phyloP scores from a whole-genome alignment of 805 yeast species.

The Candida orba region DNA sequence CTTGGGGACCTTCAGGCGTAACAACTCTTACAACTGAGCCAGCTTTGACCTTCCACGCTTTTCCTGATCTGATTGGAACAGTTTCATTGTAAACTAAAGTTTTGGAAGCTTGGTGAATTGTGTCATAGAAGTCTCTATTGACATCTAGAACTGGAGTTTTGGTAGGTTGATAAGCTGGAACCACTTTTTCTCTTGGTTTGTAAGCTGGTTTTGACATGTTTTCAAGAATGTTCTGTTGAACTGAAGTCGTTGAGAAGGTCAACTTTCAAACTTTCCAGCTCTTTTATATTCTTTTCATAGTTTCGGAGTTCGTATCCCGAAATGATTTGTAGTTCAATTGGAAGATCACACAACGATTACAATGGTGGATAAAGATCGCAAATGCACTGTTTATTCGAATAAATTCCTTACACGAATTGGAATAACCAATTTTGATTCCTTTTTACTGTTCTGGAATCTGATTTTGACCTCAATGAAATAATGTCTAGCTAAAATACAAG shows the following conservation, averaged over 20 bases:
- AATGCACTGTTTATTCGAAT: no score
- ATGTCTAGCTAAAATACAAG: conserved; percentile 52
- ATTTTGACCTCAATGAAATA: conserved; percentile 46
- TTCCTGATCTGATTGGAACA: conserved; percentile 50
- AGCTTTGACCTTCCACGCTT: conserved; percentile 58
- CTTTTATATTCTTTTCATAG: not conserved
- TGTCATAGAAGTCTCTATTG: conserved; percentile 38
- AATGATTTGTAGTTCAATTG: not conserved
- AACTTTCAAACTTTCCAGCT: not conserved
- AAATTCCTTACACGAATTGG: no score
- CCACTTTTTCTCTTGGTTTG: conserved; percentile 29
- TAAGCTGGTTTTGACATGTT: conserved; percentile 16
- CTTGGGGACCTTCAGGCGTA: conserved; percentile 67
- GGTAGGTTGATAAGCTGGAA: conserved; percentile 51
- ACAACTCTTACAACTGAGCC: conserved; percentile 51
- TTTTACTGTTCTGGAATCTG: not conserved
- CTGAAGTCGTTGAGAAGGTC: not conserved
- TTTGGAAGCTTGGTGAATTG: conserved; percentile 35
- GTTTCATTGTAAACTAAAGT: conserved; percentile 34
- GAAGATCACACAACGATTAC: no score
- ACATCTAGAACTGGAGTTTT: conserved; percentile 47
- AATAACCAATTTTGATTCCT: no score
- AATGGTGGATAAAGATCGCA: no score
- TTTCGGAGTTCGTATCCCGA: not conserved
- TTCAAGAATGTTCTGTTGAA: not conserved